Percentiles rank a stretch among this genome's conserved stretches.
phyloP scores from a whole-genome alignment of 495 filamentous ascomycete genomes.

The Podospora bellae-mahoneyi region DNA sequence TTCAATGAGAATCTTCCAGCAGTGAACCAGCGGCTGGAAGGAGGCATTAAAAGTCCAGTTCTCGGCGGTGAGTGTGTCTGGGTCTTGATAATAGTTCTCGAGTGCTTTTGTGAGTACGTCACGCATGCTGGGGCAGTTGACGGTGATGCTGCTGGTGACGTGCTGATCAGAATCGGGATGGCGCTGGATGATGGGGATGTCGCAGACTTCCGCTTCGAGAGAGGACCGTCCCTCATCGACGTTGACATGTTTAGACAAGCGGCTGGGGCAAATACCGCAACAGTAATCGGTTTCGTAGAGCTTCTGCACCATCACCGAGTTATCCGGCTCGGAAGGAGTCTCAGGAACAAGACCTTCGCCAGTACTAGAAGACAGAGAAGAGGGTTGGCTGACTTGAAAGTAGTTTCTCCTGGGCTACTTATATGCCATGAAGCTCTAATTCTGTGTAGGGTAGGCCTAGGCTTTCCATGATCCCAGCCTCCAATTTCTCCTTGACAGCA shows the following conservation, averaged over 20 bases:
- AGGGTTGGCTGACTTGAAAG: neutral
- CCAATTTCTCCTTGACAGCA: no score
- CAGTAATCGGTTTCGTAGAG: neutral
- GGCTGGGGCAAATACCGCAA: constrained; percentile 6
- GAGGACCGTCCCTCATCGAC: constrained; percentile 14
- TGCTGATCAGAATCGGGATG: neutral
- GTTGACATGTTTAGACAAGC: constrained; percentile 22
- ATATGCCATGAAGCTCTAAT: no score
- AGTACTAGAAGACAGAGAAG: neutral
- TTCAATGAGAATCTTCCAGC: constrained; percentile 50
- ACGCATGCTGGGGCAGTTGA: constrained; percentile 29
- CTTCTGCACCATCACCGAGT: neutral
- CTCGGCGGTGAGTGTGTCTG: constrained; percentile 48
- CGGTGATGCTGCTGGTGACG: constrained; percentile 22
- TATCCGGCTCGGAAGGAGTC: neutral
- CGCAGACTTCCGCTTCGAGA: constrained; percentile 10
- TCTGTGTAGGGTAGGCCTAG: no score
- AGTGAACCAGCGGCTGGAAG: constrained; percentile 57
- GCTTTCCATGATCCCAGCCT: no score
- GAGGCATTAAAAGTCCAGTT: constrained; percentile 50
- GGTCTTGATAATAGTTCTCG: constrained; percentile 53
- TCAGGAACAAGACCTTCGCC: neutral
- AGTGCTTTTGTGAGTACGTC: constrained; percentile 47
- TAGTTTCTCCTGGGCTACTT: no score
- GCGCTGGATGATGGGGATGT: constrained; percentile 28